Evolutionary conservation across 768 basidiomycete species (phyloP), one percentile per base, ranked within the genome.

Genomic region (Kwoniella dejecticola): DNA sequence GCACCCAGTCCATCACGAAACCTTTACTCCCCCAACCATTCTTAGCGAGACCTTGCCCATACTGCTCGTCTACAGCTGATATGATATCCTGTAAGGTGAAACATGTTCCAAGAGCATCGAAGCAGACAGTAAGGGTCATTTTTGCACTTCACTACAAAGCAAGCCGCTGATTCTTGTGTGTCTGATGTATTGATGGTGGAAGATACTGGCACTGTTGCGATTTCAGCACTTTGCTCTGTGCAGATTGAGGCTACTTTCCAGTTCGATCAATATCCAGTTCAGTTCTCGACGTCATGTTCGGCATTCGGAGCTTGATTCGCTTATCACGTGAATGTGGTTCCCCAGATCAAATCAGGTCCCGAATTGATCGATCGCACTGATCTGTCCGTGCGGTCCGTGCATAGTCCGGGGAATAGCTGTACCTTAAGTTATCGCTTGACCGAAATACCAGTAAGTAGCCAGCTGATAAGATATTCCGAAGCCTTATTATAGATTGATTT

Each of bases 21-120:
- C 49, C 60, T 26, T 62, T 52, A 5, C 63, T 19, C 7, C 66
- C 69, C 26, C 23, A 52, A 21, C 67, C 69, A 7, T 49, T 56
- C 7, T 36, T 29, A 4, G 33, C 24, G 11, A 71, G 52, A 13
- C 56, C 31, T 5, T 66, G 64, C 4, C 69, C 69, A 31, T 68
- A 61, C 7, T 57, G 26, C 41, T 68, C 59, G 12, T 68, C 70
- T 11, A 71, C 48, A 5, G 64, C 67, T 3, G 48, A n/a, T 19
- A 66, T 50, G 30, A 71, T 46, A 17, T 59, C 48, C 12, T 68
- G 61, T 24, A 71, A 46, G 26, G 67, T 63, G 60, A 71, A 71
- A 31, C 67, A 68, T 4, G 70, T 68, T 23, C 67, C 67, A 5
- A 71, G 62, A n/a, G 67, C 70, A 44, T 71, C 70, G 52, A 68